Conservation (phyloP, 345 rosid species). For the Lenwebbia sp. region DNA sequence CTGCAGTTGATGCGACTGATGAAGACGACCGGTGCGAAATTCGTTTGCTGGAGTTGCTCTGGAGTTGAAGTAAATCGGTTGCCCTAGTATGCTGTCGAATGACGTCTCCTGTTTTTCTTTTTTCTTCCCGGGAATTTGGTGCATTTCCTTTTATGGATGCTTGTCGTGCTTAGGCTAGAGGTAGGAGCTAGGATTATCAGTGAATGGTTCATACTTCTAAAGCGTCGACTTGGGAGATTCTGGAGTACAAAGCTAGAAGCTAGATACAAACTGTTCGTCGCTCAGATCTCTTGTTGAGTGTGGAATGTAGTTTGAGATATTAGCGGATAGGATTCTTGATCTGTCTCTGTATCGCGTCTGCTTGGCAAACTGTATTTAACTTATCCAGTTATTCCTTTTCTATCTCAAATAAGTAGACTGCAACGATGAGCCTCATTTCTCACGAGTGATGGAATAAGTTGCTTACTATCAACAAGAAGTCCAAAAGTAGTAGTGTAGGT, state of each 20-base stretch:
- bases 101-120: neutral
- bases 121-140: too few relatives aligned
- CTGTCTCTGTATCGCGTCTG: neutral
- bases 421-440: too few relatives aligned
- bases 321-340: neutral
- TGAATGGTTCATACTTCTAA: neutral
- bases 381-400: neutral
- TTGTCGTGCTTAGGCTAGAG: neutral
- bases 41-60: neutral
- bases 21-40: neutral
- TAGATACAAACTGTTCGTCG: neutral
- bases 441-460: too few relatives aligned
- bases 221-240: neutral
- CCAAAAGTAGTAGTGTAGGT: too few relatives aligned
- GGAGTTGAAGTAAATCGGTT: neutral
- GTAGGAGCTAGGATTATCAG: neutral
- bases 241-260: neutral
- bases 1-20: neutral
- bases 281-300: neutral
- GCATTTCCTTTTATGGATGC: neutral
- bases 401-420: too few relatives aligned
- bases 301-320: neutral
- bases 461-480: too few relatives aligned
- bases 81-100: neutral
- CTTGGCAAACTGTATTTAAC: neutral